phyloP scores from a whole-genome alignment of 1,284 basidiomycete species.

The Volvariella volvacea region DNA sequence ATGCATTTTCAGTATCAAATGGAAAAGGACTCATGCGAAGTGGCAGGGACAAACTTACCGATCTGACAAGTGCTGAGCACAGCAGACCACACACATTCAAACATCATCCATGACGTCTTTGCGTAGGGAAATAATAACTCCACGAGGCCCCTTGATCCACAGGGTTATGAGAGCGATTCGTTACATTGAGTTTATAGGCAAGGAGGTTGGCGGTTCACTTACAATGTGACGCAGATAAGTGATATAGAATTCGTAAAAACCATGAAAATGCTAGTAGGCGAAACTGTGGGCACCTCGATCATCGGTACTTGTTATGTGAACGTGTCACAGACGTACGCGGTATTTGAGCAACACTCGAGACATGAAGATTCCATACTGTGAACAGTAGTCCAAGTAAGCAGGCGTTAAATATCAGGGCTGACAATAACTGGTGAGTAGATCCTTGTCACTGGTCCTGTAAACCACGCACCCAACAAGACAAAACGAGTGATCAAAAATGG shows the following conservation, averaged over 20 bases:
- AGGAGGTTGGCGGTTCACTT: slow-evolving; percentile 17
- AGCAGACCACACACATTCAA: slow-evolving; percentile 2
- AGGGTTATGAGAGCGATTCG: too few species aligned
- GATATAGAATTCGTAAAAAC: slow-evolving; percentile 41
- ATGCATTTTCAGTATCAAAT: background rate
- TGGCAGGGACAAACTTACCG: background rate
- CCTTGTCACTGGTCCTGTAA: slow-evolving; percentile 3
- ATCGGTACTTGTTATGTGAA: background rate
- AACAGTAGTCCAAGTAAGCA: slow-evolving; percentile 47
- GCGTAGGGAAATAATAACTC: slow-evolving; percentile 27
- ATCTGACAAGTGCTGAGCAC: background rate
- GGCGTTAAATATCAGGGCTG: slow-evolving; percentile 48
- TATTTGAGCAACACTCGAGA: slow-evolving; percentile 25
- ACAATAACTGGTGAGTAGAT: slow-evolving; percentile 1
- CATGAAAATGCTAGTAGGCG: slow-evolving; percentile 43
- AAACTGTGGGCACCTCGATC: slow-evolving; percentile 23
- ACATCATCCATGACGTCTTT: slow-evolving; percentile 5
- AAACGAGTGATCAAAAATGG: slow-evolving; percentile 49
- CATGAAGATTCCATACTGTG: slow-evolving; percentile 49
- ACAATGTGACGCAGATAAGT: slow-evolving; percentile 42
- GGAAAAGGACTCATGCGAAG: background rate
- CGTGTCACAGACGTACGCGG: slow-evolving; percentile 25
- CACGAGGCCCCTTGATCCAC: slow-evolving; percentile 27
- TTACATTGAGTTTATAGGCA: too few species aligned
- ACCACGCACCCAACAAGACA: slow-evolving; percentile 46